Evolutionary conservation across 805 yeast genomes (phyloP), one percentile per base, ranked within the genome.

Genomic region (Starmera quercuum): DNA sequence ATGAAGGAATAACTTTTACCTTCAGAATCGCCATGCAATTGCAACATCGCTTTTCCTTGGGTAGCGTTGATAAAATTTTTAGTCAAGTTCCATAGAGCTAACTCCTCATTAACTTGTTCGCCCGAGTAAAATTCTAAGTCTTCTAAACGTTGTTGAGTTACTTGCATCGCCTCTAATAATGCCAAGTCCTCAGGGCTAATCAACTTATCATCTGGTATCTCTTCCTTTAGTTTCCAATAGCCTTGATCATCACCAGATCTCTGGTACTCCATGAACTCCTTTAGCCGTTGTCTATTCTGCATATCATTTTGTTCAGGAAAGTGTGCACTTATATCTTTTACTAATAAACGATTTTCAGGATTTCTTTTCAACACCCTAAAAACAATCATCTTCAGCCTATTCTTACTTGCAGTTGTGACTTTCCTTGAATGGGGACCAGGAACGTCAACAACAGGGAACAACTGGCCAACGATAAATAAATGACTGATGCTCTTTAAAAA

Each of bases 351-450:
- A 26, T 82, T 77, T 24, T 75, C 72, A 3, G 82, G 82, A 30
- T 72, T 78, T 40, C 78, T 75, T 55, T 87, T 85, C 58, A 92
- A 64, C 1, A 87, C 83, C 34, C 97, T 73, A 49, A 75, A 90
- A 2, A 87, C 97, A 46, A 92, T 78, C 96, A 92, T 88, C 56
- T 84, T 87, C 44, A 92, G 63, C 41, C 98, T 68, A 51, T 87
- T 88, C 49, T 90, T 88, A 27, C 87, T 77, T 17, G 95, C 88
- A 4, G 95, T 81, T 1, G 97, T 88, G 16, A 88, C 97, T 49
- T 86, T 87, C 56, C 98, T 73, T 2, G 97, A 86, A 54, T 92
- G 96, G 2, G 98, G 98, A 1, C 97, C 97, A 0, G 98, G 98
- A 22, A 92, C 81, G 49, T 86, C 96, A 30, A 84, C 83, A 2